Conservation (phyloP, 2,329 filamentous ascomycete genomes). For the Sphaerulina musiva region DNA sequence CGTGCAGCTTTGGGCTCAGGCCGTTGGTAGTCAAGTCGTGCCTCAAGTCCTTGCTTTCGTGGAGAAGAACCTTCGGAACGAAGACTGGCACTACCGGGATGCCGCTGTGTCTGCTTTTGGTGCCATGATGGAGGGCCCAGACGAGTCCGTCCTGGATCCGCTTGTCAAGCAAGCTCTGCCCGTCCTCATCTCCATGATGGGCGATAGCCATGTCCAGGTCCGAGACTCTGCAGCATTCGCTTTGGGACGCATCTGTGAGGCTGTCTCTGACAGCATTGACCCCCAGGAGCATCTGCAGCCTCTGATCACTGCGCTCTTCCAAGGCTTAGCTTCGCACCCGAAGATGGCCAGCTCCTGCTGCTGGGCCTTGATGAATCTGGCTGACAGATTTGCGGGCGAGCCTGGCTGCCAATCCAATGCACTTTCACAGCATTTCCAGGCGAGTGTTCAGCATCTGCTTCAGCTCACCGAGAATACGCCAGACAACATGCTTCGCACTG, state of each 20-base stretch:
- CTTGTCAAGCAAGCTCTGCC: conserved; percentile 93
- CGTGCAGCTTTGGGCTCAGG: conserved; percentile 88
- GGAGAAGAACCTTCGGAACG: conserved; percentile 78
- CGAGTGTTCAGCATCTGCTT: conserved; percentile 79
- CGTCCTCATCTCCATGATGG: conserved; percentile 86
- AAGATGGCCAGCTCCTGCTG: conserved; percentile 99
- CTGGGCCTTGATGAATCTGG: conserved; percentile 97
- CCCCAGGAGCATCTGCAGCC: conserved; percentile 73
- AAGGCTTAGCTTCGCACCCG: conserved; percentile 78
- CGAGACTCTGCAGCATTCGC: conserved; percentile 95
- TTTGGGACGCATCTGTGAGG: conserved; percentile 90
- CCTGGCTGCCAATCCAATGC: conserved; percentile 71
- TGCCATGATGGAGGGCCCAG: conserved; percentile 97
- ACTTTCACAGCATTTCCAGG: conserved; percentile 85
- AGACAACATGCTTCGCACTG: conserved; percentile 85
- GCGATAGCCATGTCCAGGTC: conserved; percentile 81
- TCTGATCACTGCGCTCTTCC: conserved; percentile 82
- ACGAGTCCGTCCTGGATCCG: conserved; percentile 83
- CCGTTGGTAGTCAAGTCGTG: conserved; percentile 77
- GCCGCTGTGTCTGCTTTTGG: conserved; percentile 95
- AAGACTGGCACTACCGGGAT: conserved; percentile 93
- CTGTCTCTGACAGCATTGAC: conserved; percentile 86
- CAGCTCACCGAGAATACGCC: conserved; percentile 79
- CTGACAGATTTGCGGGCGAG: conserved; percentile 89
- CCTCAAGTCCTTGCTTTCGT: conserved; percentile 84